phyloP scores from a whole-genome alignment of 768 basidiomycete species.

The Lactarius hatsudake region DNA sequence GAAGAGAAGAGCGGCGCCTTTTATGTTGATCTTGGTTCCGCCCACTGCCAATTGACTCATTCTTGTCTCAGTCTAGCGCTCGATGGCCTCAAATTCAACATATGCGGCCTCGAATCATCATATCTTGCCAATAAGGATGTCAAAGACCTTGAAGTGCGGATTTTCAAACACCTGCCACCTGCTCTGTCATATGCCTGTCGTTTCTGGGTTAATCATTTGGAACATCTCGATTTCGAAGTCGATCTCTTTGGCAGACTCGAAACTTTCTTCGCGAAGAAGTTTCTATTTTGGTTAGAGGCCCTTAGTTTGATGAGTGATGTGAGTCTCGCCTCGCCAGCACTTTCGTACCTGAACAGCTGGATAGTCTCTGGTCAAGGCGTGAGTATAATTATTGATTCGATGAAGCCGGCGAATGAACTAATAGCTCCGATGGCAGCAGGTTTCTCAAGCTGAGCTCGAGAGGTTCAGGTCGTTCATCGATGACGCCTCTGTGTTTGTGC shows the following conservation, averaged over 20 bases:
- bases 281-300: conserved; percentile 3
- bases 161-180: not conserved
- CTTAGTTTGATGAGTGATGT: not conserved
- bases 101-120: conserved; percentile 1
- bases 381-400: not conserved
- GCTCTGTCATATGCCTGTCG: not conserved
- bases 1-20: not conserved
- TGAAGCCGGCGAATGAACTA: not conserved
- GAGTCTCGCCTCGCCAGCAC: not conserved
- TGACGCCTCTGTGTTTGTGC: no score
- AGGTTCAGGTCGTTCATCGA: no score
- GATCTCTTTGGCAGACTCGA: not conserved
- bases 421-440: not conserved
- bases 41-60: not conserved
- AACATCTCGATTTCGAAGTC: not conserved
- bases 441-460: no score
- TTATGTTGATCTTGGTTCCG: not conserved
- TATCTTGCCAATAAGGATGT: not conserved
- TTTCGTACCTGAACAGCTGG: not conserved
- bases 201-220: conserved; percentile 1
- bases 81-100: not conserved
- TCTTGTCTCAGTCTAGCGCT: not conserved
- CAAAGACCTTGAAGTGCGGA: not conserved
- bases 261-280: not conserved
- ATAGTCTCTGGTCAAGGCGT: not conserved